These are phyloP conservation scores for Neonectria faginata DNA, from an alignment of 2,329 filamentous ascomycete genomes.

Conservation along the genomic window DNA sequence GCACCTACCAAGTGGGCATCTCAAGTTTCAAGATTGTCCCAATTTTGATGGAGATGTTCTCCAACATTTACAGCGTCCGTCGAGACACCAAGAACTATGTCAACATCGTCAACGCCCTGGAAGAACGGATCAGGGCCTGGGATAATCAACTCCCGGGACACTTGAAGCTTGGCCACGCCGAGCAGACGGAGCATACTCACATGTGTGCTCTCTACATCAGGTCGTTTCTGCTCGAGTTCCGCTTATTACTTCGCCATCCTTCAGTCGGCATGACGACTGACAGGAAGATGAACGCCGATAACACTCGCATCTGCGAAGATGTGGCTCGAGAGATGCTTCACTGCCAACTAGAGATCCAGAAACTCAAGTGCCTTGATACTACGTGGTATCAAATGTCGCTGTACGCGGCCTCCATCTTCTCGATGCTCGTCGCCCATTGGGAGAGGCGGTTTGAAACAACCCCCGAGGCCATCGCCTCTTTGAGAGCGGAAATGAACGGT, in stretches of 20 bases:
- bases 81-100: conserved; percentile 73
- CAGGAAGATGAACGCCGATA: conserved; percentile 67
- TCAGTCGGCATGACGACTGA: conserved; percentile 69
- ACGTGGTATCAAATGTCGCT: conserved; percentile 82
- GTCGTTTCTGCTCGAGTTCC: conserved; percentile 67
- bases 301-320: conserved; percentile 74
- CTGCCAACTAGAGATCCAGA: conserved; percentile 68
- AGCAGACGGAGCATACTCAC: conserved; percentile 56
- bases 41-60: conserved; percentile 79
- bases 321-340: conserved; percentile 73
- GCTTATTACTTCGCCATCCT: conserved; percentile 71
- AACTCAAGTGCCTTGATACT: conserved; percentile 77
- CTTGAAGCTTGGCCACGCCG: conserved; percentile 61
- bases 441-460: conserved; percentile 72
- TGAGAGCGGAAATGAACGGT: conserved; percentile 74
- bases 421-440: conserved; percentile 76
- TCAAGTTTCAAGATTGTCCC: conserved; percentile 73
- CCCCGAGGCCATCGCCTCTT: conserved; percentile 66
- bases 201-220: conserved; percentile 67
- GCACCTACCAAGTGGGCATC: conserved; percentile 75
- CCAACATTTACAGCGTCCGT: conserved; percentile 78
- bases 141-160: conserved; percentile 72
- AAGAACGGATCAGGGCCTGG: conserved; percentile 73
- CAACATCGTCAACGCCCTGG: conserved; percentile 71
- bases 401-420: conserved; percentile 79